These are phyloP conservation scores for Clarireedia homoeocarpa DNA, from an alignment of 2,329 filamentous ascomycete species.

Conservation along the genomic window DNA sequence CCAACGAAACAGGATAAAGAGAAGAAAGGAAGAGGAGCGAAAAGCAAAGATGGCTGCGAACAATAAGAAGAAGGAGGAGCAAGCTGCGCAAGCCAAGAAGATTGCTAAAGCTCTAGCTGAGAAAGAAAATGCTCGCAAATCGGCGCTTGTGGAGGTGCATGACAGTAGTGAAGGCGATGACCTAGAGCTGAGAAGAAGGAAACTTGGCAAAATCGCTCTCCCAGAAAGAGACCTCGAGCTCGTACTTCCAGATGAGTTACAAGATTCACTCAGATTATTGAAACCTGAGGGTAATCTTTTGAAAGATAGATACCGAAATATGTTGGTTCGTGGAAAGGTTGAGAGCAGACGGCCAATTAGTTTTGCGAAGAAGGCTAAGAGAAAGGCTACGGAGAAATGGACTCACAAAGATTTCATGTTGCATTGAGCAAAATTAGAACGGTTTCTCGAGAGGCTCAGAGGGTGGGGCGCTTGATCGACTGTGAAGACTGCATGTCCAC, in stretches of 20 bases:
- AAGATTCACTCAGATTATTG: slow-evolving; percentile 71
- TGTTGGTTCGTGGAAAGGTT: slow-evolving; percentile 82
- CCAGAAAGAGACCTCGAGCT: slow-evolving; percentile 77
- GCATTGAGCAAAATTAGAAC: slow-evolving; percentile 18
- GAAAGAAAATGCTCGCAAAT: slow-evolving; percentile 43
- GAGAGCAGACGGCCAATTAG: slow-evolving; percentile 73
- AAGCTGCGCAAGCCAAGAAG: slow-evolving; percentile 63
- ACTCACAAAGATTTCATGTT: slow-evolving; percentile 81
- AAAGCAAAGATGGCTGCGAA: slow-evolving; percentile 67
- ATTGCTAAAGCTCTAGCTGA: slow-evolving; percentile 57
- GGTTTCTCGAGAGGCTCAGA: not conserved
- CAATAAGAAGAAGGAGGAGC: slow-evolving; percentile 64
- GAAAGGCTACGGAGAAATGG: slow-evolving; percentile 90
- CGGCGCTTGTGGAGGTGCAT: slow-evolving; percentile 36
- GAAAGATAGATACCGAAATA: slow-evolving; percentile 82
- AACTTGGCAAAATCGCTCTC: slow-evolving; percentile 65
- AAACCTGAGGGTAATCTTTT: slow-evolving; percentile 95
- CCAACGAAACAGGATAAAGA: slow-evolving; percentile 81
- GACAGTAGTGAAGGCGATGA: slow-evolving; percentile 51
- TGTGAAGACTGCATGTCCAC: not conserved
- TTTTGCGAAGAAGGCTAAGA: slow-evolving; percentile 76
- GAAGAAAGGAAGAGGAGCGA: slow-evolving; percentile 80
- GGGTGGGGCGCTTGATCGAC: not conserved
- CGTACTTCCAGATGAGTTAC: slow-evolving; percentile 72
- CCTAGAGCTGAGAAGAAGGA: slow-evolving; percentile 57